A percentile compares a stretch with the other conserved stretches of the same genome.
phyloP scores from a whole-genome alignment of 2,329 filamentous ascomycete species.

The Aureobasidium sp. region DNA sequence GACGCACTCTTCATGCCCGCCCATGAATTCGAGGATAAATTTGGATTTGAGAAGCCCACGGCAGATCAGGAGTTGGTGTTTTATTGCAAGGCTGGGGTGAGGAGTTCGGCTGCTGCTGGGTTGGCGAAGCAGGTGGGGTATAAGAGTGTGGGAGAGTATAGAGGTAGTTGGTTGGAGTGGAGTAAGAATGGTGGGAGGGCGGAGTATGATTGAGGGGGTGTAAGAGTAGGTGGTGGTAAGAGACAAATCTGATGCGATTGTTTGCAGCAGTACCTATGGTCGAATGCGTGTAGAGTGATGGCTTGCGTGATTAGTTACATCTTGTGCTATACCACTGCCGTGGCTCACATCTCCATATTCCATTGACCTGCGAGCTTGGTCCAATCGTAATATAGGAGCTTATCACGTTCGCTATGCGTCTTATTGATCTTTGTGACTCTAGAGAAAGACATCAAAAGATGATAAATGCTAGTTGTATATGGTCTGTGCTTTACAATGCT shows the following conservation, averaged over 20 bases:
- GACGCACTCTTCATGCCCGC: conserved; percentile 69
- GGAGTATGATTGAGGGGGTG: not conserved
- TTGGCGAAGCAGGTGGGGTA: conserved; percentile 73
- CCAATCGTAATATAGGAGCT: too few species aligned
- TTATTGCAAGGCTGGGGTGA: conserved; percentile 88
- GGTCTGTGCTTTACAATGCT: not conserved
- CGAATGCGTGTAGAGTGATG: too few species aligned
- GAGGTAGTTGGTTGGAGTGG: conserved; percentile 80
- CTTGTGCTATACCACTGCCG: too few species aligned
- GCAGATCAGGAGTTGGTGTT: conserved; percentile 58
- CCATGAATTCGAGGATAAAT: conserved; percentile 75
- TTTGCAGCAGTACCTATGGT: too few species aligned
- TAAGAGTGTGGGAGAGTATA: conserved; percentile 60
- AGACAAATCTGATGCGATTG: too few species aligned
- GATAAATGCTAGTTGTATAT: not conserved
- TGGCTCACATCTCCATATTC: too few species aligned
- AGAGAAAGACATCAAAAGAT: not conserved
- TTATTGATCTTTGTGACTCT: too few species aligned
- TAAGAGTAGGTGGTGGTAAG: too few species aligned
- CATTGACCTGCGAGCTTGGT: too few species aligned
- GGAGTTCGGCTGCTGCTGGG: conserved; percentile 67
- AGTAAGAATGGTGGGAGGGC: conserved; percentile 55
- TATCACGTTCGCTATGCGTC: too few species aligned
- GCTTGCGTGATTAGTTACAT: too few species aligned
- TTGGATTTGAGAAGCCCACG: conserved; percentile 64